Evolutionary conservation across 2,329 filamentous ascomycete genomes (phyloP), one percentile per base, ranked within the genome.

Genomic region (Aspergillus sp.): DNA sequence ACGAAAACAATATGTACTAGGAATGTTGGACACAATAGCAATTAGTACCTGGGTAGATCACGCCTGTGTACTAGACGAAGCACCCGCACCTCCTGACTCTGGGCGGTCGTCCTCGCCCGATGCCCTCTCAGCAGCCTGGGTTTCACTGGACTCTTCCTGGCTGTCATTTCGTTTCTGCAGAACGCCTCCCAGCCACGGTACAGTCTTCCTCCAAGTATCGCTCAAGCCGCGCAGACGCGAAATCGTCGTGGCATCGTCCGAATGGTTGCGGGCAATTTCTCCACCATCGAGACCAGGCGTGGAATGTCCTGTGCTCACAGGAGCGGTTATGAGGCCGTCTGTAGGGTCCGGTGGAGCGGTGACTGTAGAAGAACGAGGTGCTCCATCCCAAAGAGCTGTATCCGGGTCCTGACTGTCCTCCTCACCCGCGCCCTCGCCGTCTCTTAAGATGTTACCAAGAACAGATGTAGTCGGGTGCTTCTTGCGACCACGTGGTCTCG

Each of bases 121-220:
- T 13, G 43, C 13, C 4, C 13, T 32, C 20, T 50, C 57, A 7
- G 26, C 22, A 30, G 22, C 32, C 4, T 45, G n/a, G 30, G 39
- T 11, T 41, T 55, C 48, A 11, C 24, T 49, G 15, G 56, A 18
- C 8, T n/a, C 50, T 36, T 43, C 44, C 47, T 52, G 45, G 15
- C 22, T 55, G 20, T 50, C 59, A 15, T 54, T 54, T 12, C 56
- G 53, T 44, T 60, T 68, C 34, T 69, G 65, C 13, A 75, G 59
- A 18, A 69, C 66, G 26, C 68, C 70, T 7, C 71, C 71, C 9
- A 75, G 59, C 73, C 73, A 75, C 9, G 71, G 67, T 15, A 74
- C 59, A 1, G 71, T 66, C 44, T 67, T 72, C 24, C 63, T 69
- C 71, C 70, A 71, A 2, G 73, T 74, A 58, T 75, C 73, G 55